Percentiles rank a stretch among this genome's conserved stretches.
These are phyloP conservation scores for Corrigiola litoralis DNA, from an alignment of 179 eudicot genomes.

Conservation along the genomic window DNA sequence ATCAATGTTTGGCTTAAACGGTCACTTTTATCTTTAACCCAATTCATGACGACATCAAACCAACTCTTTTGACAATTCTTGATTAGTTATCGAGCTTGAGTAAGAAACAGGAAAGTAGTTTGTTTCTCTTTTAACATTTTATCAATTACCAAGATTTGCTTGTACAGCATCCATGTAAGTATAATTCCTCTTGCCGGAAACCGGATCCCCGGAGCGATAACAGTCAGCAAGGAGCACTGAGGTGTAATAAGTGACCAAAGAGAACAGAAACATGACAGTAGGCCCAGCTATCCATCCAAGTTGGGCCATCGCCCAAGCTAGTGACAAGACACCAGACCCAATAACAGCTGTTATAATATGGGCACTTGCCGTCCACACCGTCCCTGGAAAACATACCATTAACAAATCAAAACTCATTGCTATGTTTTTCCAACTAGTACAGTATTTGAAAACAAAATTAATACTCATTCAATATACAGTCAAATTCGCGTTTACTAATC, in stretches of 20 bases:
- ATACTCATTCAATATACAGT: background rate
- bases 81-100: too few relatives aligned
- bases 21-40: background rate
- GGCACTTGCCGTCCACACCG: conserved; percentile 58
- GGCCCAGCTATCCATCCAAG: conserved; percentile 68
- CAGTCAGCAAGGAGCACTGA: conserved; percentile 52
- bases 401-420: background rate
- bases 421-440: too few relatives aligned
- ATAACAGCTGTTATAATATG: conserved; percentile 59
- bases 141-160: conserved; percentile 38
- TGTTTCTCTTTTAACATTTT: too few relatives aligned
- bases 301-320: conserved; percentile 59
- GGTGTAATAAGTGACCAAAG: conserved; percentile 54
- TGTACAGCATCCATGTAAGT: conserved; percentile 60
- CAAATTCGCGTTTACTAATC: too few relatives aligned
- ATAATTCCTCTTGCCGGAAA: conserved; percentile 49
- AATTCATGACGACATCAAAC: background rate
- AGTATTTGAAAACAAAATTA: background rate
- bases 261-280: conserved; percentile 42
- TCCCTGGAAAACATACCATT: conserved; percentile 27
- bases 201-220: conserved; percentile 51
- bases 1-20: background rate
- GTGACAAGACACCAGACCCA: conserved; percentile 58
- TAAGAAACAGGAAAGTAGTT: background rate
- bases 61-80: too few relatives aligned